phyloP scores from a whole-genome alignment of 2,329 filamentous ascomycete genomes.

The Thielaviopsis punctulata region DNA sequence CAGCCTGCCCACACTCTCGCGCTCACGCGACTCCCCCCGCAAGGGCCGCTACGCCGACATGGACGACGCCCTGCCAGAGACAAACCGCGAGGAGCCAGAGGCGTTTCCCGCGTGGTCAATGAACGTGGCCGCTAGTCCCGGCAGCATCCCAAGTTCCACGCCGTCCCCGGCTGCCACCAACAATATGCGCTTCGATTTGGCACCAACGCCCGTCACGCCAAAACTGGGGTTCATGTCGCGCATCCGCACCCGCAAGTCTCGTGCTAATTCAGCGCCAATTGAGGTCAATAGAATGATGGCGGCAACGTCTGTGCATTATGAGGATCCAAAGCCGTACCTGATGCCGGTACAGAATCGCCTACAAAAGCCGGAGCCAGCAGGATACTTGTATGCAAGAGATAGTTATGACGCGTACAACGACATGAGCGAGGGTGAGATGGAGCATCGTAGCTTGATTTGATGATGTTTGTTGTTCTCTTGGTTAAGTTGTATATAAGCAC shows the following conservation, averaged over 20 bases:
- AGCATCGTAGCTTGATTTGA: conserved; percentile 4
- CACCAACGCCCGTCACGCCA: not conserved
- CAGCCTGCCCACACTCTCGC: conserved; percentile 7
- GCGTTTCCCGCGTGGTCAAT: conserved; percentile 4
- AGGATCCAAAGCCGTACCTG: not conserved
- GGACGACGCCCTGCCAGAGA: conserved; percentile 2
- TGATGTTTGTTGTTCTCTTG: too few relatives aligned
- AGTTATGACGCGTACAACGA: conserved; percentile 5
- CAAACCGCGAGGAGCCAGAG: conserved; percentile 1
- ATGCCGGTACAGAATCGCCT: not conserved
- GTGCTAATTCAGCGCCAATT: not conserved
- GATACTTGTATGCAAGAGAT: conserved; percentile 4
- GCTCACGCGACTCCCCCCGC: conserved; percentile 1
- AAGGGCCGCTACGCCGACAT: conserved; percentile 8
- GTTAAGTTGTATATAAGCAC: not conserved
- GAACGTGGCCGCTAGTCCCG: not conserved
- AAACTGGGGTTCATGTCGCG: not conserved
- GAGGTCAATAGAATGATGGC: not conserved
- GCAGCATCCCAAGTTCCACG: not conserved
- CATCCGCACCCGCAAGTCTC: not conserved
- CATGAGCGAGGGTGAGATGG: conserved; percentile 4
- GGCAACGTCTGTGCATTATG: not conserved
- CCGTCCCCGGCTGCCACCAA: not conserved
- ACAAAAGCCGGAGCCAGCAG: not conserved
- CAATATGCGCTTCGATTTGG: not conserved